Conservation (phyloP, 257 asterid genomes). For the Voacanga thouarsii region DNA sequence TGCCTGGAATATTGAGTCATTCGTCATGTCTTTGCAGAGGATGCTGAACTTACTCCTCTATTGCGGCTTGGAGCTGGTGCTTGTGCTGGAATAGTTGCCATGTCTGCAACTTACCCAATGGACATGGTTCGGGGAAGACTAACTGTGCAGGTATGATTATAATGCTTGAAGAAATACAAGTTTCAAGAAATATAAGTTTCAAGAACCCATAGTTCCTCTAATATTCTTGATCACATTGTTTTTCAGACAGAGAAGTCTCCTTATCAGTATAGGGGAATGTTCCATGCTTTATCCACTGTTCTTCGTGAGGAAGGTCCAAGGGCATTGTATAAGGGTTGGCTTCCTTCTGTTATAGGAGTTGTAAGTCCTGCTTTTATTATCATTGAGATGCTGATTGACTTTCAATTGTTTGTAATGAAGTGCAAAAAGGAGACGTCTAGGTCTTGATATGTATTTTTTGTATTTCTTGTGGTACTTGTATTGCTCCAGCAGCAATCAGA, state of each 20-base stretch:
- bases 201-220: neutral
- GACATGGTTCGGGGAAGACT: slow-evolving; percentile 98
- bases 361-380: slow-evolving; percentile 48
- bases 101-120: slow-evolving; percentile 99
- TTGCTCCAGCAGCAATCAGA: neutral
- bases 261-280: slow-evolving; percentile 87
- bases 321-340: slow-evolving; percentile 97
- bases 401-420: neutral
- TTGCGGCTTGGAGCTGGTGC: slow-evolving; percentile 98
- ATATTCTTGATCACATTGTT: slow-evolving; percentile 16
- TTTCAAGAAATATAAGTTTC: neutral
- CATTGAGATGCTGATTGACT: neutral
- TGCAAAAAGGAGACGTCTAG: neutral
- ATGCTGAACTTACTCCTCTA: slow-evolving; percentile 82
- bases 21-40: slow-evolving; percentile 46
- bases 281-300: slow-evolving; percentile 89
- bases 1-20: neutral
- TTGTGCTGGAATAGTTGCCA: slow-evolving; percentile 98
- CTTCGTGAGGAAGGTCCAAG: slow-evolving; percentile 98
- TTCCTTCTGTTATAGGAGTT: slow-evolving; percentile 98
- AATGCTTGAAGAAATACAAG: neutral
- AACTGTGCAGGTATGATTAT: slow-evolving; percentile 78
- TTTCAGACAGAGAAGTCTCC: slow-evolving; percentile 89
- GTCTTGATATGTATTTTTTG: neutral
- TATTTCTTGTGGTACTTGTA: neutral